phyloP scores from a whole-genome alignment of 345 rosid genomes.

The Dovyalis caffra region DNA sequence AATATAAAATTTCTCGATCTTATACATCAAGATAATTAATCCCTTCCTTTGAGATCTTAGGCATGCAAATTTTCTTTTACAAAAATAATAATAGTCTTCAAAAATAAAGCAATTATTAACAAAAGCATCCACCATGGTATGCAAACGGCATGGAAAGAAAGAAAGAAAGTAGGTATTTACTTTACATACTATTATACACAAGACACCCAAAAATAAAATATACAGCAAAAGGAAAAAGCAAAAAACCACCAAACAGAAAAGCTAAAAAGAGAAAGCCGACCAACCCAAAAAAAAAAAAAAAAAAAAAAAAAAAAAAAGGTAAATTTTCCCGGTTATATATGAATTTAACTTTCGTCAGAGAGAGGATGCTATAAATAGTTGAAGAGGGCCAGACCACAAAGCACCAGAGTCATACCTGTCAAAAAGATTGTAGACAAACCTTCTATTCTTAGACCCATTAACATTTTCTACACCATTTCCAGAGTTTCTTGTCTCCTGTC shows the following conservation, averaged over 20 bases:
- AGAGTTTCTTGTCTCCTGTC: neutral
- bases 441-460: constrained; percentile 15
- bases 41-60: too few relatives aligned
- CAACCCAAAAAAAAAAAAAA: neutral
- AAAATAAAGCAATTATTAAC: too few relatives aligned
- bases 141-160: too few relatives aligned
- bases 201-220: neutral
- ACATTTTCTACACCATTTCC: neutral
- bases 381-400: constrained; percentile 28
- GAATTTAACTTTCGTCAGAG: constrained; percentile 21
- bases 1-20: too few relatives aligned
- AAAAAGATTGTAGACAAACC: constrained; percentile 12
- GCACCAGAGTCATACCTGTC: constrained; percentile 22
- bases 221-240: neutral
- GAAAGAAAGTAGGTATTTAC: neutral
- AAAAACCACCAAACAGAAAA: constrained; percentile 9
- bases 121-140: neutral
- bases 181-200: neutral
- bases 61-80: too few relatives aligned
- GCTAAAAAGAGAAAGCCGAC: neutral
- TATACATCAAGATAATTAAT: too few relatives aligned
- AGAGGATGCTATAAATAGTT: constrained; percentile 39
- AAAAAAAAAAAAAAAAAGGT: neutral
- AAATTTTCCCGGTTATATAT: constrained; percentile 7
- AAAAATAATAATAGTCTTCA: neutral